A percentile compares a stretch with the other conserved stretches of the same genome.
Evolutionary conservation across 257 asterid genomes (phyloP).

Genomic region (Mitragyna speciosa): DNA sequence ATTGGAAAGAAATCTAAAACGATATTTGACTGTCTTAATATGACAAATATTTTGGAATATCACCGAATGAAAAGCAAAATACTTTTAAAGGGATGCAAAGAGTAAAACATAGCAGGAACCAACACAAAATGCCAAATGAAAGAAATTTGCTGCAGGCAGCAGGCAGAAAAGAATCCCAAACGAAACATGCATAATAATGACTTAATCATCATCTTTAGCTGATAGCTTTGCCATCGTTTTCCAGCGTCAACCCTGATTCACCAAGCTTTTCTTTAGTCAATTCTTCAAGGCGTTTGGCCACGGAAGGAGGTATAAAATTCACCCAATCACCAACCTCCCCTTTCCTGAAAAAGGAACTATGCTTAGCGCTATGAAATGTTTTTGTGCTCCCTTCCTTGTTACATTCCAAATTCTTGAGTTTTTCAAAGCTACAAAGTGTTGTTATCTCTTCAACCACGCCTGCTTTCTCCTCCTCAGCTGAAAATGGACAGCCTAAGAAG

Average conservation of each 20-base stretch:
- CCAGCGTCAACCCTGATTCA: constrained; percentile 16
- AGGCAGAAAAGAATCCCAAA: too few relatives aligned
- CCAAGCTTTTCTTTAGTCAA: constrained; percentile 19
- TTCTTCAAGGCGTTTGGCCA: constrained; percentile 7
- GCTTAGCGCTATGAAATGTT: constrained; percentile 22
- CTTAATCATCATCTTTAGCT: too few relatives aligned
- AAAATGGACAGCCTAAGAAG: constrained; percentile 50
- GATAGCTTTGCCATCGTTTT: not conserved
- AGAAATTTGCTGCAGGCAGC: too few relatives aligned
- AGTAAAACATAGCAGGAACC: too few relatives aligned
- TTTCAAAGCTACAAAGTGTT: constrained; percentile 43
- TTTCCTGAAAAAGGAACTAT: constrained; percentile 44
- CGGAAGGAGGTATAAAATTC: constrained; percentile 33
- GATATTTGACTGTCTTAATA: too few relatives aligned
- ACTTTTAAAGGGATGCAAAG: too few relatives aligned
- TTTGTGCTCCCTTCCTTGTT: constrained; percentile 39
- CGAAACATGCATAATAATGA: too few relatives aligned
- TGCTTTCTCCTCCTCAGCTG: constrained; percentile 33
- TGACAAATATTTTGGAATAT: too few relatives aligned
- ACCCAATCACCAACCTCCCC: constrained; percentile 61
- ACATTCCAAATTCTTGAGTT: constrained; percentile 44
- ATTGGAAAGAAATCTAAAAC: too few relatives aligned
- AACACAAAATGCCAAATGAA: too few relatives aligned
- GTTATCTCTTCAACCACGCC: constrained; percentile 38
- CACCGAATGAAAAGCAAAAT: too few relatives aligned